phyloP scores from a whole-genome alignment of 1,139 yeast species.

The Entelexis paramagnoliae region DNA sequence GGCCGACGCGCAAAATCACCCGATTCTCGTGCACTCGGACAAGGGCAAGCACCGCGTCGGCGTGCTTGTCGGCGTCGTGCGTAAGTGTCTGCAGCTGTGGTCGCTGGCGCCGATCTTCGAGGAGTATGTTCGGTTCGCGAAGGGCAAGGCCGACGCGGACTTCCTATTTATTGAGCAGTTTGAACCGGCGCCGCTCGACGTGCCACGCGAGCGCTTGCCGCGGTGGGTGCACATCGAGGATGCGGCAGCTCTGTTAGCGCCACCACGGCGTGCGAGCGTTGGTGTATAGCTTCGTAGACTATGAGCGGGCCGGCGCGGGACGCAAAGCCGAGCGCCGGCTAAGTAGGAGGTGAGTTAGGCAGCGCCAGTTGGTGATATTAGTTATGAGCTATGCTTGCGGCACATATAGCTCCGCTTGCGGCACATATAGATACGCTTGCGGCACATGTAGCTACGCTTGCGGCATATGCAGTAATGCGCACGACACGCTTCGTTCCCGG shows the following conservation, averaged over 20 bases:
- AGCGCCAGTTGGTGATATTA: too few relatives aligned
- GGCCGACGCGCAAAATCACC: constrained; percentile 63
- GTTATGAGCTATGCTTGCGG: too few relatives aligned
- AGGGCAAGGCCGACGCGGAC: constrained; percentile 88
- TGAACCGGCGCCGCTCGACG: constrained; percentile 10
- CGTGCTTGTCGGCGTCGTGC: constrained; percentile 74
- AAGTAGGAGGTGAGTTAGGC: too few relatives aligned
- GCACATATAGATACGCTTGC: too few relatives aligned
- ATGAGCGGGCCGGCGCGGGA: too few relatives aligned
- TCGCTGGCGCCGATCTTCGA: constrained; percentile 84
- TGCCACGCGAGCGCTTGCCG: constrained; percentile 13
- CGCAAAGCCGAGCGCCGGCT: too few relatives aligned
- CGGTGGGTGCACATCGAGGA: constrained; percentile 15
- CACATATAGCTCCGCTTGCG: too few relatives aligned
- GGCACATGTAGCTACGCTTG: too few relatives aligned
- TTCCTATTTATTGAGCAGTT: constrained; percentile 32
- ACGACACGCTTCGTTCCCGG: too few relatives aligned
- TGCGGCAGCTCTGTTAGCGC: not conserved
- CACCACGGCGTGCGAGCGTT: too few relatives aligned
- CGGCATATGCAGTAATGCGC: too few relatives aligned
- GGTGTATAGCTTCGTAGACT: too few relatives aligned
- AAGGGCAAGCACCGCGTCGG: constrained; percentile 96
- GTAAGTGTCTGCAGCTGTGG: constrained; percentile 87
- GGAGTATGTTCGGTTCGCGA: constrained; percentile 85
- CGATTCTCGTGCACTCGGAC: constrained; percentile 80